Evolutionary conservation across 1,139 yeast genomes (phyloP).

Genomic region (Candida glucosophila): DNA sequence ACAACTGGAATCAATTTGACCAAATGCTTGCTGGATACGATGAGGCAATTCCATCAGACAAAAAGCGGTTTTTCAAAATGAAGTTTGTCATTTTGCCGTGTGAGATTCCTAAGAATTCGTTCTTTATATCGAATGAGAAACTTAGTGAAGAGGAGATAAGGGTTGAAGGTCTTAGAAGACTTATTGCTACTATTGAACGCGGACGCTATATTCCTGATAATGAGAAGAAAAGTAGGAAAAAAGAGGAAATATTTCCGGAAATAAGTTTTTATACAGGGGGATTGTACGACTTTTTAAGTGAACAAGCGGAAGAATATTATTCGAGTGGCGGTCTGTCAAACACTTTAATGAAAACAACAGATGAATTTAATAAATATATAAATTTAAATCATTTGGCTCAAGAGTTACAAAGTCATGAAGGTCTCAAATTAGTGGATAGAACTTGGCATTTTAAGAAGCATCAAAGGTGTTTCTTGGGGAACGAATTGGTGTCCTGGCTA

Average conservation of each 20-base stretch:
- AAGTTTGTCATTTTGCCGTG: slow-evolving; percentile 81
- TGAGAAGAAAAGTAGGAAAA: slow-evolving; percentile 32
- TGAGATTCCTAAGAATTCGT: slow-evolving; percentile 53
- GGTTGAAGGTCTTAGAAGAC: slow-evolving; percentile 73
- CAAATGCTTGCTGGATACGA: slow-evolving; percentile 86
- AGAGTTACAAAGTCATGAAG: slow-evolving; percentile 55
- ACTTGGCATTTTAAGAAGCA: slow-evolving; percentile 88
- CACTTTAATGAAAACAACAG: slow-evolving; percentile 23
- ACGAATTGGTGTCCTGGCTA: slow-evolving; percentile 81
- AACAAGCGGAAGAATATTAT: slow-evolving; percentile 25
- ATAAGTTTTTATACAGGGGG: slow-evolving; percentile 85
- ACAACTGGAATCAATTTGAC: slow-evolving; percentile 90
- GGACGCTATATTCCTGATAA: slow-evolving; percentile 38
- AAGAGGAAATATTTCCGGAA: slow-evolving; percentile 58
- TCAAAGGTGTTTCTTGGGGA: slow-evolving; percentile 73
- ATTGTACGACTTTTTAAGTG: slow-evolving; percentile 53
- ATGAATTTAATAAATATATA: slow-evolving; percentile 27
- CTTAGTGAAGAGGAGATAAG: slow-evolving; percentile 75
- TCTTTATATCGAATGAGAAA: slow-evolving; percentile 45
- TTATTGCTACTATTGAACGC: slow-evolving; percentile 60
- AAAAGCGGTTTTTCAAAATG: slow-evolving; percentile 54
- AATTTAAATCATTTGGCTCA: slow-evolving; percentile 42
- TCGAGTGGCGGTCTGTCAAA: slow-evolving; percentile 25
- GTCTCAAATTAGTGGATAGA: slow-evolving; percentile 60
- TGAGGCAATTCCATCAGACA: slow-evolving; percentile 52